Evolutionary conservation across 768 basidiomycete species (phyloP).

Genomic region (Tulasnella sp.): DNA sequence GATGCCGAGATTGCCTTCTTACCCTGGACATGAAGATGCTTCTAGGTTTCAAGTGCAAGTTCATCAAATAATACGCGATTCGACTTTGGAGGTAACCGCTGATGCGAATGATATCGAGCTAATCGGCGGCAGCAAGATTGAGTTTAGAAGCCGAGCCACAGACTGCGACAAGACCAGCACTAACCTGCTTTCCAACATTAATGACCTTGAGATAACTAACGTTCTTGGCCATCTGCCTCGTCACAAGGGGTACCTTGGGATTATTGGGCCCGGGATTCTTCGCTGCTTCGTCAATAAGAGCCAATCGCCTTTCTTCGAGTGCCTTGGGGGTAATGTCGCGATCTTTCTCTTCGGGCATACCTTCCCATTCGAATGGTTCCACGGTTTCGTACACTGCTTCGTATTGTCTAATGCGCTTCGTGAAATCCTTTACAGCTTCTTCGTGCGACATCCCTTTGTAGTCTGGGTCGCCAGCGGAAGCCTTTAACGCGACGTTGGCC

Average conservation of each 20-base stretch:
- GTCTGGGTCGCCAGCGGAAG: conserved; percentile 94
- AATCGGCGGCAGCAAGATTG: no score
- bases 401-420: conserved; percentile 86
- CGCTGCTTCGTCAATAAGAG: conserved; percentile 13
- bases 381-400: conserved; percentile 95
- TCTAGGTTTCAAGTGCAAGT: conserved; percentile 91
- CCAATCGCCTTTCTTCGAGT: not conserved
- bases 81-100: conserved; percentile 95
- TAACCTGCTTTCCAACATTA: conserved; percentile 89
- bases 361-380: conserved; percentile 38
- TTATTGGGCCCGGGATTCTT: conserved; percentile 6
- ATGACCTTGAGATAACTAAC: conserved; percentile 87
- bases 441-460: conserved; percentile 86
- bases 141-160: not conserved
- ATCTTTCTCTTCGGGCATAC: conserved; percentile 1
- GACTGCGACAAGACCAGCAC: conserved; percentile 36
- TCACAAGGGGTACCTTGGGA: conserved; percentile 14
- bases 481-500: conserved; percentile 93
- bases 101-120: conserved; percentile 47
- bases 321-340: not conserved
- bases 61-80: conserved; percentile 98
- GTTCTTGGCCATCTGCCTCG: conserved; percentile 37
- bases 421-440: conserved; percentile 84
- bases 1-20: conserved; percentile 34
- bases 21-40: conserved; percentile 96